These are phyloP conservation scores for Paramecium biaurelia DNA, from an alignment of 73 alveolate species.

Conservation along the genomic window DNA sequence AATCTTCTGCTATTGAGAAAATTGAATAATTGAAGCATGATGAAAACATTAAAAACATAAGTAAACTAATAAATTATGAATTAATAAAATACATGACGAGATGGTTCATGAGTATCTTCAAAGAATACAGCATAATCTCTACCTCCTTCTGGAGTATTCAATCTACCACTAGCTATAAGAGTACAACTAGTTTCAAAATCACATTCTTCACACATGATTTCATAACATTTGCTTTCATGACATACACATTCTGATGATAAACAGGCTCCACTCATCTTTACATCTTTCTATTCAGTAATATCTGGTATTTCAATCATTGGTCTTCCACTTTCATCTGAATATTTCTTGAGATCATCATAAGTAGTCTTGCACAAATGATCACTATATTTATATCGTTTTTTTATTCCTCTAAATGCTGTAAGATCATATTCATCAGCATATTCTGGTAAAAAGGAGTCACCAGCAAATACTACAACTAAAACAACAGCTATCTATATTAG, in stretches of 20 bases:
- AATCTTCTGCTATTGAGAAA: slow-evolving; percentile 86
- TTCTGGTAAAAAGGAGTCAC: slow-evolving; percentile 83
- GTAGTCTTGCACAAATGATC: background rate
- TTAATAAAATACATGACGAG: slow-evolving; percentile 70
- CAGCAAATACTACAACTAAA: slow-evolving; percentile 71
- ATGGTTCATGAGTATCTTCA: slow-evolving; percentile 69
- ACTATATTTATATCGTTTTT: slow-evolving; percentile 1
- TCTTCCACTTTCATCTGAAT: background rate
- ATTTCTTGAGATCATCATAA: background rate
- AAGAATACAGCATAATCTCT: slow-evolving; percentile 57
- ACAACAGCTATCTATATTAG: slow-evolving; percentile 71
- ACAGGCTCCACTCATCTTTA: background rate
- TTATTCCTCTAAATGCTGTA: slow-evolving; percentile 7
- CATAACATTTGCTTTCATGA: background rate
- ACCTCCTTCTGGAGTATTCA: slow-evolving; percentile 52
- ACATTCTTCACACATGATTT: background rate
- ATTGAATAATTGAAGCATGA: slow-evolving; percentile 82
- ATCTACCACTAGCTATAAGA: slow-evolving; percentile 50
- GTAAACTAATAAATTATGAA: slow-evolving; percentile 64
- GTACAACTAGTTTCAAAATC: slow-evolving; percentile 18
- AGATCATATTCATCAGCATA: slow-evolving; percentile 50
- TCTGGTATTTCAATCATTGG: background rate
- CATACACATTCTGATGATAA: background rate
- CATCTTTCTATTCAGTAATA: background rate
- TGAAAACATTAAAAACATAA: slow-evolving; percentile 84